These are phyloP conservation scores for Rhodosporidiobolus odoratus DNA, from an alignment of 768 basidiomycete species.

Conservation along the genomic window DNA sequence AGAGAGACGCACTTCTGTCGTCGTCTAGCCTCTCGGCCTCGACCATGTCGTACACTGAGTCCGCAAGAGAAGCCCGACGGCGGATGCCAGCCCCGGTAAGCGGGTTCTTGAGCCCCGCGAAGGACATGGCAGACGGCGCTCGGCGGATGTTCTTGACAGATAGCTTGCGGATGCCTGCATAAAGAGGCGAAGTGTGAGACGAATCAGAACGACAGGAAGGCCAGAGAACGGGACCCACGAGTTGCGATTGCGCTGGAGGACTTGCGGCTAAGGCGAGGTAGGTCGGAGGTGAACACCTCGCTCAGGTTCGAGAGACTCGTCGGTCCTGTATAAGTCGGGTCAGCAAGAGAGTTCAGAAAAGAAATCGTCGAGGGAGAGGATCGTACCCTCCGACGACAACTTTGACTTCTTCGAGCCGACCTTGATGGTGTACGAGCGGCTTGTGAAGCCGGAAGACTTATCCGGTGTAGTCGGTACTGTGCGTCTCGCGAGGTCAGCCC, in stretches of 20 bases:
- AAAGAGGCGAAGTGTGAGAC: not conserved
- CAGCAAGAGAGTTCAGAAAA: not conserved
- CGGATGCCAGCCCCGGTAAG: not conserved
- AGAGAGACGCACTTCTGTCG: slow-evolving; percentile 6
- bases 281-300: not conserved
- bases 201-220: accelerated
- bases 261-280: not conserved
- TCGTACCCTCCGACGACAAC: too few relatives aligned
- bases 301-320: not conserved
- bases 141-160: slow-evolving; percentile 8
- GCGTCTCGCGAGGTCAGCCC: not conserved
- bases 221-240: not conserved
- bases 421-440: slow-evolving; percentile 1
- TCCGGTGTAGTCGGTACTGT: not conserved
- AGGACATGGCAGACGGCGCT: slow-evolving; percentile 16
- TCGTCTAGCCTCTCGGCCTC: not conserved
- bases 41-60: slow-evolving; percentile 6
- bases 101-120: slow-evolving; percentile 17
- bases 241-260: not conserved
- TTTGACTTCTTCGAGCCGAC: not conserved
- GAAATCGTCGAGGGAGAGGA: not conserved
- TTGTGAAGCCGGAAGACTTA: not conserved
- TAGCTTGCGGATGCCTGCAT: slow-evolving; percentile 11
- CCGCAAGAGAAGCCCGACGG: not conserved
- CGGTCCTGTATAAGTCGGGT: not conserved